A percentile compares a stretch with the other conserved stretches of the same genome.
These are phyloP conservation scores for Paraconiothyrium sp. DNA, from an alignment of 2,329 filamentous ascomycete species.

Conservation along the genomic window DNA sequence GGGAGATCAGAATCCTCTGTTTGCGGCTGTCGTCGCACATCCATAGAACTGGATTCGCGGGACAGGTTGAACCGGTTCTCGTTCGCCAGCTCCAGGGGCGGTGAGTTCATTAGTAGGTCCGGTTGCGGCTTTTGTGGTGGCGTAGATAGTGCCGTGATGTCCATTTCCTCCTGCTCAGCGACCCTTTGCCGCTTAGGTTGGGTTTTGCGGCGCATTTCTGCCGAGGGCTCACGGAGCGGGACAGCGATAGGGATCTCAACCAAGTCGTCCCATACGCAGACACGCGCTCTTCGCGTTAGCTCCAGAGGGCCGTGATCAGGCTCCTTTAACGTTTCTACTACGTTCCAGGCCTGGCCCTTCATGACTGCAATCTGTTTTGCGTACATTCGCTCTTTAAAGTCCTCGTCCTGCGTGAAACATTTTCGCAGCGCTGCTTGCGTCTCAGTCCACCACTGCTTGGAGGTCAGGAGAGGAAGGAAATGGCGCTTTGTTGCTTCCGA, in stretches of 20 bases:
- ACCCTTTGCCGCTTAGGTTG: conserved; percentile 47
- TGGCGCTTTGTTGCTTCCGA: conserved; percentile 93
- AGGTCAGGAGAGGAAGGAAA: conserved; percentile 94
- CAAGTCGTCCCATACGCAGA: conserved; percentile 97
- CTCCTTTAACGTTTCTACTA: conserved; percentile 95
- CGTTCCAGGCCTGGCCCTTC: conserved; percentile 99
- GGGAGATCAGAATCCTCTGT: conserved; percentile 27
- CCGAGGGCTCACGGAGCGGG: conserved; percentile 83
- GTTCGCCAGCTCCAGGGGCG: conserved; percentile 55
- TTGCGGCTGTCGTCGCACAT: conserved; percentile 40
- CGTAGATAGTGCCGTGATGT: conserved; percentile 78
- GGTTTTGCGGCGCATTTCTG: conserved; percentile 79
- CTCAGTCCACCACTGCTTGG: conserved; percentile 95
- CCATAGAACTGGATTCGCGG: conserved; percentile 55
- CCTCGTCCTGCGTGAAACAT: conserved; percentile 89
- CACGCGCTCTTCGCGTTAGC: conserved; percentile 86
- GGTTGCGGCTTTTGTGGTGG: conserved; percentile 59
- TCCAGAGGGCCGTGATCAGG: conserved; percentile 92
- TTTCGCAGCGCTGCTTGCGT: conserved; percentile 86
- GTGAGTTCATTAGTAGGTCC: conserved; percentile 75
- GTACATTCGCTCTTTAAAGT: conserved; percentile 99
- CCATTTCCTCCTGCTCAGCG: conserved; percentile 82
- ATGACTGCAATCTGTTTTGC: conserved; percentile 98
- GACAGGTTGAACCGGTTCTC: conserved; percentile 60
- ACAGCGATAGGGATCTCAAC: conserved; percentile 96